Evolutionary conservation across 108 stramenopile species (phyloP).

Genomic region (Cyclotella choctawhatcheeana): DNA sequence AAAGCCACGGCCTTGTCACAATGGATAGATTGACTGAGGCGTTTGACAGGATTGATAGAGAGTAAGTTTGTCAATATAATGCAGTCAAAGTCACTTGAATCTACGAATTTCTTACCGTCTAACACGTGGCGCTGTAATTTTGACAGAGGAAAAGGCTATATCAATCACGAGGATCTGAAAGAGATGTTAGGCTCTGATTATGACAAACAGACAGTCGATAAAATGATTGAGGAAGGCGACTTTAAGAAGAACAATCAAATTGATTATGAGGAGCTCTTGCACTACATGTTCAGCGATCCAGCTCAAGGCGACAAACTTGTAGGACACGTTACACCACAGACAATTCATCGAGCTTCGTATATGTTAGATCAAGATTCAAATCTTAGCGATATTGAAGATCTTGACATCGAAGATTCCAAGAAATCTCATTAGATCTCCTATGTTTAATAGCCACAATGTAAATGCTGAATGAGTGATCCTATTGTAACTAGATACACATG

Average conservation of each 20-base stretch:
- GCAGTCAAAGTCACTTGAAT: background rate
- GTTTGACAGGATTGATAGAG: constrained; percentile 76
- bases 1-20: constrained; percentile 66
- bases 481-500: too few species aligned
- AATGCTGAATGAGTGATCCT: too few species aligned
- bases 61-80: constrained; percentile 26
- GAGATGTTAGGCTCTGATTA: constrained; percentile 64
- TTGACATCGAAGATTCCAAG: too few species aligned
- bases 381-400: too few species aligned
- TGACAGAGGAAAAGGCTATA: constrained; percentile 58
- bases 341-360: background rate
- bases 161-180: constrained; percentile 69
- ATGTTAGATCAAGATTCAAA: constrained; percentile 7
- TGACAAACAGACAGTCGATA: constrained; percentile 63
- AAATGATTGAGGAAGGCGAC: constrained; percentile 67
- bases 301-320: constrained; percentile 36
- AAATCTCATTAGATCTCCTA: too few species aligned
- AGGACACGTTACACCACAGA: constrained; percentile 23
- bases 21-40: constrained; percentile 75
- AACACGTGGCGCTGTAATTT: background rate
- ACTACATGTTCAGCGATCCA: constrained; percentile 62
- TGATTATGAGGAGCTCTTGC: constrained; percentile 73
- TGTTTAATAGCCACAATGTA: too few species aligned
- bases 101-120: background rate
- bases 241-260: constrained; percentile 66